phyloP scores from a whole-genome alignment of 352 stramenopile genomes.

The Globisporangium radiosum region DNA sequence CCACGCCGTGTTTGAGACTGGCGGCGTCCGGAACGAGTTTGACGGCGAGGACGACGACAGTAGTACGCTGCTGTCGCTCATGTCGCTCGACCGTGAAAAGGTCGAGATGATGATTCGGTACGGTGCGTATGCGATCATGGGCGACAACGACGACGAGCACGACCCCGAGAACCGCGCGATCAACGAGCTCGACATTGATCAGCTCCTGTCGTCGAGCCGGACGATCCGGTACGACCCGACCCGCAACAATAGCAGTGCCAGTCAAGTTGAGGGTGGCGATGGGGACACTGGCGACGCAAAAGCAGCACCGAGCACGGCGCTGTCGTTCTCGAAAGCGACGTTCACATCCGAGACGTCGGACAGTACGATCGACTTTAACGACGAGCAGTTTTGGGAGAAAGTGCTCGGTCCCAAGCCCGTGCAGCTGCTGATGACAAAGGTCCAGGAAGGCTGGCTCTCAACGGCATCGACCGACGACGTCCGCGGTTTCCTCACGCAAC shows the following conservation, averaged over 20 bases:
- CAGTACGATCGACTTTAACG: conserved; percentile 86
- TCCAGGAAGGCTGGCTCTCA: conserved; percentile 77
- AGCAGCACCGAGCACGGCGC: conserved; percentile 29
- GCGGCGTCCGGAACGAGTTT: conserved; percentile 89
- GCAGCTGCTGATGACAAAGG: conserved; percentile 83
- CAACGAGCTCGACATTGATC: conserved; percentile 87
- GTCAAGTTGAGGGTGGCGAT: conserved; percentile 33
- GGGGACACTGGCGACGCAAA: conserved; percentile 30
- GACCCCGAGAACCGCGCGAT: conserved; percentile 85
- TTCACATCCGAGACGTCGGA: conserved; percentile 86
- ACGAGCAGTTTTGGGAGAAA: conserved; percentile 90
- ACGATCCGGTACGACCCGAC: conserved; percentile 87
- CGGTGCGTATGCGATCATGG: conserved; percentile 96
- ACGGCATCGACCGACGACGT: conserved; percentile 74
- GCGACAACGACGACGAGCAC: conserved; percentile 94
- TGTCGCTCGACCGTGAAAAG: conserved; percentile 95
- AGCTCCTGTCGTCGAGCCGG: conserved; percentile 76
- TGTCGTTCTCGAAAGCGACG: conserved; percentile 86
- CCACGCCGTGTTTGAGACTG: conserved; percentile 96
- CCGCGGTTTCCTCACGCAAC: conserved; percentile 70
- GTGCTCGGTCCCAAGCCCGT: conserved; percentile 82
- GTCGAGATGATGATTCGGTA: conserved; percentile 97
- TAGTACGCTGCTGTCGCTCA: conserved; percentile 88
- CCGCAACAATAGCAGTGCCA: conserved; percentile 27
- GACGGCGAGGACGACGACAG: conserved; percentile 92